Conservation (phyloP, 2,329 filamentous ascomycete species). For the Arthrobotrys entomopaga region DNA sequence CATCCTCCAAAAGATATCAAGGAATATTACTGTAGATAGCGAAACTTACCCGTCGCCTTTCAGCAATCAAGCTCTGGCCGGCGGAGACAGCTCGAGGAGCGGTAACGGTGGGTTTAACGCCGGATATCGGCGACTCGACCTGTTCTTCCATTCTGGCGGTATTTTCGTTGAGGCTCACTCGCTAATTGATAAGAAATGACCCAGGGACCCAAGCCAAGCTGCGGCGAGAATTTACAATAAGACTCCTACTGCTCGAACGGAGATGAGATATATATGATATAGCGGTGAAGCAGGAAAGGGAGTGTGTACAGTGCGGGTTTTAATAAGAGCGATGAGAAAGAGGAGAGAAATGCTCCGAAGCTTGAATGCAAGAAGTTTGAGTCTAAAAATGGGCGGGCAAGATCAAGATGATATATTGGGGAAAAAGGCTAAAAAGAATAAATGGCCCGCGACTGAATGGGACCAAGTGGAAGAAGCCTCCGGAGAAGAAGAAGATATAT, state of each 20-base stretch:
- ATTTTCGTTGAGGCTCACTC: constrained; percentile 24
- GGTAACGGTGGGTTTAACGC: constrained; percentile 49
- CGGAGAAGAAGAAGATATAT: too few species aligned
- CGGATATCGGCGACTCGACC: constrained; percentile 45
- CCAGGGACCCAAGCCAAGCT: constrained; percentile 1
- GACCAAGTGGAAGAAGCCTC: neutral
- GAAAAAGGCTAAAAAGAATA: constrained; percentile 8
- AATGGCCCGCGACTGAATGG: constrained; percentile 8
- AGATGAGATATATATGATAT: neutral
- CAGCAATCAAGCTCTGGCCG: constrained; percentile 52
- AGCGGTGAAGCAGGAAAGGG: neutral
- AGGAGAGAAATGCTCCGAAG: neutral
- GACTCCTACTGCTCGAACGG: neutral
- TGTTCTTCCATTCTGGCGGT: constrained; percentile 42
- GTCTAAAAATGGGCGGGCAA: neutral
- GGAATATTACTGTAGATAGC: neutral
- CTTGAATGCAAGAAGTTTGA: neutral
- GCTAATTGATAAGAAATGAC: neutral
- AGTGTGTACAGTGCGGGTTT: neutral
- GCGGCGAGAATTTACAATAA: neutral
- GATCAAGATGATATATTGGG: neutral
- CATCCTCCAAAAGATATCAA: too few species aligned
- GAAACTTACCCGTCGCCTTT: constrained; percentile 37
- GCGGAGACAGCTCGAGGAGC: constrained; percentile 21
- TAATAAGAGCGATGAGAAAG: neutral